phyloP scores from a whole-genome alignment of 345 rosid species.

The Toxicodendron radicans region DNA sequence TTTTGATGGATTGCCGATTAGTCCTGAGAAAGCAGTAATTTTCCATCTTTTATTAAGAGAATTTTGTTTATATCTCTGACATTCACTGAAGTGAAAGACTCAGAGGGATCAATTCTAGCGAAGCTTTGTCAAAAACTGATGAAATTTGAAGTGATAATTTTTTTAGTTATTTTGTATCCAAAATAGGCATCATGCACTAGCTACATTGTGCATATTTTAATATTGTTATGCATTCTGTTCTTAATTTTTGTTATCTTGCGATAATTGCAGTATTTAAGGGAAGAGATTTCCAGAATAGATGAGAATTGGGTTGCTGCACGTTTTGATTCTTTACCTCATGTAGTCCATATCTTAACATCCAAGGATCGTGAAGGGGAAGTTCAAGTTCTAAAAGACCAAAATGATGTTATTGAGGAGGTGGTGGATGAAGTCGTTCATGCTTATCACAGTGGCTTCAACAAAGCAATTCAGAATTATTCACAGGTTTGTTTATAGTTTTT shows the following conservation, averaged over 20 bases:
- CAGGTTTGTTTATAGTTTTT: conserved; percentile 55
- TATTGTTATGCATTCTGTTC: not conserved
- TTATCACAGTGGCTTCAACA: conserved; percentile 96
- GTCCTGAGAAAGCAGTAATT: conserved; percentile 78
- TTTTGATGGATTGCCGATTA: conserved; percentile 89
- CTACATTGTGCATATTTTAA: not conserved
- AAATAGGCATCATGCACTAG: not conserved
- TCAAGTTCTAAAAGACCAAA: conserved; percentile 76
- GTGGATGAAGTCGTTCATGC: conserved; percentile 99
- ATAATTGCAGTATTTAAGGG: conserved; percentile 74
- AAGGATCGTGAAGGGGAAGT: conserved; percentile 88
- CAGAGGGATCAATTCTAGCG: not conserved
- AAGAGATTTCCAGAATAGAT: conserved; percentile 73
- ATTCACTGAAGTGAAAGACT: too few species aligned
- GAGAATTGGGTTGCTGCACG: conserved; percentile 95
- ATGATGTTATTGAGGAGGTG: conserved; percentile 94
- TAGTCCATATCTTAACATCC: conserved; percentile 91
- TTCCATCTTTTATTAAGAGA: not conserved
- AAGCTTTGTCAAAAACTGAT: not conserved
- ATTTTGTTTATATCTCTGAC: not conserved
- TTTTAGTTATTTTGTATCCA: not conserved
- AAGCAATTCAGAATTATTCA: conserved; percentile 98
- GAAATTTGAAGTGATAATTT: conserved; percentile 5
- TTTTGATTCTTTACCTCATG: conserved; percentile 97
- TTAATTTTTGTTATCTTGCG: conserved; percentile 28